These are phyloP conservation scores for Lonicera japonica DNA, from an alignment of 129 eudicot species.

Conservation along the genomic window DNA sequence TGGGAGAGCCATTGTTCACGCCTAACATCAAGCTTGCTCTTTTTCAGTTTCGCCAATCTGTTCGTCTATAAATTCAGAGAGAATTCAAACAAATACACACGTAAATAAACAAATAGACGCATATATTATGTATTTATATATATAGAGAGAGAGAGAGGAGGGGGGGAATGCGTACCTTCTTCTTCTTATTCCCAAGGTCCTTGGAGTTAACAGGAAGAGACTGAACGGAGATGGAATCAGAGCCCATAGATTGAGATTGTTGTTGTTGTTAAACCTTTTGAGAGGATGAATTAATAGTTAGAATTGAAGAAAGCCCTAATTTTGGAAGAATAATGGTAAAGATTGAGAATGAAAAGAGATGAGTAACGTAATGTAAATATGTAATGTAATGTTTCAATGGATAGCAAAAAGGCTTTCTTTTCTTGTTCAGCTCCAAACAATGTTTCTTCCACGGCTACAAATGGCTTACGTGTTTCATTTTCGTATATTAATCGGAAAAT, in stretches of 20 bases:
- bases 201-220: constrained; percentile 6
- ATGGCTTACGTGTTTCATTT: not conserved
- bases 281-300: not conserved
- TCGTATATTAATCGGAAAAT: too few species aligned
- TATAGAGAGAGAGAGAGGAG: not conserved
- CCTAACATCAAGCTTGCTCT: constrained; percentile 32
- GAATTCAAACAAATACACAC: not conserved
- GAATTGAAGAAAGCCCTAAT: constrained; percentile 1
- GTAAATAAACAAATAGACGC: not conserved
- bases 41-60: constrained; percentile 26
- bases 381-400: too few species aligned
- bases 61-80: constrained; percentile 14
- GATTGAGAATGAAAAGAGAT: not conserved
- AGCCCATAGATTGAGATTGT: too few species aligned
- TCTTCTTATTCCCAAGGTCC: constrained; percentile 13
- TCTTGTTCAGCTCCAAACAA: constrained; percentile 6
- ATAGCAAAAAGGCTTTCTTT: not conserved
- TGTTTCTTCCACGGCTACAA: constrained; percentile 14
- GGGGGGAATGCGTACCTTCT: constrained; percentile 12
- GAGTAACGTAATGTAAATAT: too few species aligned
- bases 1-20: constrained; percentile 40
- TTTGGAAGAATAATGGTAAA: not conserved
- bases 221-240: constrained; percentile 16
- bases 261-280: not conserved
- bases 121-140: not conserved